phyloP scores from a whole-genome alignment of 176 grass and related monocot species.

The Oryza meyeriana region DNA sequence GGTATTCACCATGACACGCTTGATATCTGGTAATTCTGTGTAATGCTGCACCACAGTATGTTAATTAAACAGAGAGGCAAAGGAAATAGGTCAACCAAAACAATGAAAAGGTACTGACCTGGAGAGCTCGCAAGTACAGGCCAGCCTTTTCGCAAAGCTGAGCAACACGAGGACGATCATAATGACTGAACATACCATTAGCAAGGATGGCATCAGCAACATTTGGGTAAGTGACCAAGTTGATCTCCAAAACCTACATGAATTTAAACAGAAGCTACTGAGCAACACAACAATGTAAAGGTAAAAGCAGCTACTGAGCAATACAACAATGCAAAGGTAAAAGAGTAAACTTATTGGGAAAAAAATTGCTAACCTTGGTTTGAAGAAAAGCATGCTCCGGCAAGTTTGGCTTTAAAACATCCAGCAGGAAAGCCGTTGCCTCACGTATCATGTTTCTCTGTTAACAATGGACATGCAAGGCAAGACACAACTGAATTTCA shows the following conservation, averaged over 20 bases:
- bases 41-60: conserved; percentile 74
- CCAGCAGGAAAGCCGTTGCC: conserved; percentile 92
- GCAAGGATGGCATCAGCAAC: conserved; percentile 99
- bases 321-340: not conserved
- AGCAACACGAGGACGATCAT: conserved; percentile 96
- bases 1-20: conserved; percentile 95
- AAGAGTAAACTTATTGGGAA: not conserved
- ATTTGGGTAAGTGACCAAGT: conserved; percentile 96
- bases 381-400: conserved; percentile 95
- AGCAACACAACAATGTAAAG: not conserved
- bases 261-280: conserved; percentile 24
- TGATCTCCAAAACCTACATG: conserved; percentile 94
- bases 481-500: conserved; percentile 9
- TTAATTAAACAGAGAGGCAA: conserved; percentile 6
- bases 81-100: not conserved
- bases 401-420: conserved; percentile 97
- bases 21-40: conserved; percentile 88
- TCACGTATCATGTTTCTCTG: conserved; percentile 94
- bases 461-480: conserved; percentile 16
- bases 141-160: conserved; percentile 97
- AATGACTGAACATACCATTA: conserved; percentile 99
- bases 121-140: conserved; percentile 89
- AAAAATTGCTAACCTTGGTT: conserved; percentile 69
- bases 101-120: conserved; percentile 48
- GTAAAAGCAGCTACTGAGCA: not conserved